These are phyloP conservation scores for Cyclotella sp. DNA, from an alignment of 108 stramenopile species.

Conservation along the genomic window DNA sequence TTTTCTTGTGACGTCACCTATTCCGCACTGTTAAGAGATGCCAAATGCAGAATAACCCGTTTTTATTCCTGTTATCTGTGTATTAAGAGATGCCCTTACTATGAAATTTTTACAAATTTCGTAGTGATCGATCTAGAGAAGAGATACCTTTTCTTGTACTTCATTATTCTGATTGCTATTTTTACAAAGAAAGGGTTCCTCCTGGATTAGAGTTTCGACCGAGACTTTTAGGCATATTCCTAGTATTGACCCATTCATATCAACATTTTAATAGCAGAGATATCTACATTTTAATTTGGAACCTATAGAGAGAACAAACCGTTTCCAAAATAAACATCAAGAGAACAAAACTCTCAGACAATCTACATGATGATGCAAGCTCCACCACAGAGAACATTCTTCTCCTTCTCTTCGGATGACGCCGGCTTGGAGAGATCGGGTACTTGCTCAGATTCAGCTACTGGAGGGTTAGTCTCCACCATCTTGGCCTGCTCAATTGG, in stretches of 20 bases:
- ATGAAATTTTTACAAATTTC: no score
- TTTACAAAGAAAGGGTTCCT: no score
- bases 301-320: background rate
- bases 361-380: conserved; percentile 43
- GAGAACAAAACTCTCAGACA: background rate
- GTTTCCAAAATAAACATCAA: background rate
- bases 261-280: background rate
- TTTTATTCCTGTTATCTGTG: no score
- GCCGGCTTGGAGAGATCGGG: conserved; percentile 38
- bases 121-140: no score
- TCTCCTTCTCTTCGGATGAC: conserved; percentile 26
- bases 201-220: no score
- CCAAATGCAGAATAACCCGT: no score
- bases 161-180: no score
- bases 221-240: background rate
- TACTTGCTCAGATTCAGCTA: background rate
- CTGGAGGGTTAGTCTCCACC: background rate
- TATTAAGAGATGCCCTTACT: no score
- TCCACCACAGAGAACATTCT: conserved; percentile 27
- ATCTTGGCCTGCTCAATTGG: no score
- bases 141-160: no score
- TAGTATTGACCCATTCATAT: background rate
- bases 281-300: background rate
- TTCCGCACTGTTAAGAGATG: no score
- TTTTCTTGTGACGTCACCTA: no score